Evolutionary conservation across 306 rosid species (phyloP).

Genomic region (Rosa persica): DNA sequence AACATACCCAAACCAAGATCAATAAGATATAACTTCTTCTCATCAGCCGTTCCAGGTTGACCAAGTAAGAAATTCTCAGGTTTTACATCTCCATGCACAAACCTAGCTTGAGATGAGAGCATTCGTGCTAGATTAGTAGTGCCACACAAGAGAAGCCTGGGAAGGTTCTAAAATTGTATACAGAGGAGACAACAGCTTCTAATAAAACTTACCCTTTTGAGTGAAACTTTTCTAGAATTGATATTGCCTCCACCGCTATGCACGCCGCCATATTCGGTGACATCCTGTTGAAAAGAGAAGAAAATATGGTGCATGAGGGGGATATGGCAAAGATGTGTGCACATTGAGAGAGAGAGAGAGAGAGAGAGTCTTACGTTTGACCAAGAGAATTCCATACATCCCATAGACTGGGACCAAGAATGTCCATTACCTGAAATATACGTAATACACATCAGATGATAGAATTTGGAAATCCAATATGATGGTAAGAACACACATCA

Average conservation of each 20-base stretch:
- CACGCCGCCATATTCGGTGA: constrained; percentile 89
- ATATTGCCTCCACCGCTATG: constrained; percentile 93
- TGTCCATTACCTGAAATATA: constrained; percentile 86
- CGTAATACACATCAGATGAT: constrained; percentile 32
- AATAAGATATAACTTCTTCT: constrained; percentile 86
- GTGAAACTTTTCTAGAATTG: constrained; percentile 96
- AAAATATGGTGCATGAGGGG: background rate
- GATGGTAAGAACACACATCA: constrained; percentile 28
- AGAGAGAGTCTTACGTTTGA: constrained; percentile 63
- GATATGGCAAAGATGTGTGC: background rate
- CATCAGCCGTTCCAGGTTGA: constrained; percentile 84
- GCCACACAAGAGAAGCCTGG: background rate
- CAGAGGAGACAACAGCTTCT: constrained; percentile 1
- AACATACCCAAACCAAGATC: constrained; percentile 89
- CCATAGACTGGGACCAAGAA: constrained; percentile 97
- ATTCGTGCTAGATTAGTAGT: background rate
- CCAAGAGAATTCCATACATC: constrained; percentile 88
- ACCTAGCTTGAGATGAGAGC: constrained; percentile 43
- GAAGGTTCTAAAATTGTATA: background rate
- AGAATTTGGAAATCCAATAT: constrained; percentile 9
- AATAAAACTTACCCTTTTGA: constrained; percentile 66
- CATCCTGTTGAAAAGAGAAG: constrained; percentile 59
- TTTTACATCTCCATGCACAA: constrained; percentile 96
- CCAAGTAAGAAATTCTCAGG: constrained; percentile 97
- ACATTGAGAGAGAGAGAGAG: constrained; percentile 3